Evolutionary conservation across 148 eudicot genomes (phyloP), one percentile per base, ranked within the genome.

Genomic region (Camellia japonica): DNA sequence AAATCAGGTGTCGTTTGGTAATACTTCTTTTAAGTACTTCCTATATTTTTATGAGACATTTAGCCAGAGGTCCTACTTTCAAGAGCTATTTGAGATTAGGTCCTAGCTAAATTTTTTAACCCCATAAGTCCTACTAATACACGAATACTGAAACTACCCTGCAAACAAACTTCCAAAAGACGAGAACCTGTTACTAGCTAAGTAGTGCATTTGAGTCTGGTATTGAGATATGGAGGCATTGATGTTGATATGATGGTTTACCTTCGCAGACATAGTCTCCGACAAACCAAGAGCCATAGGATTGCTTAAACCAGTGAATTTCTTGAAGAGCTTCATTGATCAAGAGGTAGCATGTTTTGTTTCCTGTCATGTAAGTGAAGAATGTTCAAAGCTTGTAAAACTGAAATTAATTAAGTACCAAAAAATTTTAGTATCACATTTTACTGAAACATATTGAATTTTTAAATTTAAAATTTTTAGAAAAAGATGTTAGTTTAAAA

Each of bases 231-330:
- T 30, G 38, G 38, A 30, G 38, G 38, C 38, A 30, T 30, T 30
- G 38, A 64, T 38, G 11, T 13, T 12, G 20, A 43, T 19, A 63
- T n/a, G 83, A 75, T 74, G 59, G 3, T 70, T 77, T 85, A 94
- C 98, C 98, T 92, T 96, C 98, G 71, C 91, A 90, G 23, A 96
- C 89, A 86, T 92, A 94, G 71, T 96, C 95, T 55, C 99, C 99
- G 41, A 94, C 74, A 86, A 96, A 92, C 99, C 99, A 96, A 43
- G 99, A 96, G 55, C 90, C 90, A 82, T 96, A 83, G 13, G 94
- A 79, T 83, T 94, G 91, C 87, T 96, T 96, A 77, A 89, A 89
- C 99, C 97, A 96, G 77, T 94, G 90, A 82, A 96, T 79, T 86
- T 96, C 99, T 76, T 93, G 97, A 88, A 96, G 91, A 72, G 78